These are phyloP conservation scores for Lyophyllum atratum DNA, from an alignment of 768 basidiomycete species.

Conservation along the genomic window DNA sequence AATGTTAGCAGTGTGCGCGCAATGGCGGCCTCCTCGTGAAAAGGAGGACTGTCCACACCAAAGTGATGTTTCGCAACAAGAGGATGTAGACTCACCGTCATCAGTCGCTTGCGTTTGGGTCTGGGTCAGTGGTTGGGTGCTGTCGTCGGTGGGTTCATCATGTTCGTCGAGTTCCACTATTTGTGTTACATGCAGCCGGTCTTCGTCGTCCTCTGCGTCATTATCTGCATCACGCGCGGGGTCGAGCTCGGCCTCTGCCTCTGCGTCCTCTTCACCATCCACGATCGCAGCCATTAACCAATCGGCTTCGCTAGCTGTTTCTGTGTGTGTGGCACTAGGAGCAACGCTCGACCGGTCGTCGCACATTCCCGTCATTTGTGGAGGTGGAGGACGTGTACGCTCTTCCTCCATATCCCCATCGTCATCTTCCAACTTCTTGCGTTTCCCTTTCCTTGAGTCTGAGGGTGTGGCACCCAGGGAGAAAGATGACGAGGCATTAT, in stretches of 20 bases:
- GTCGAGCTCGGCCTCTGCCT: conserved; percentile 42
- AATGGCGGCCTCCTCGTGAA: conserved; percentile 41
- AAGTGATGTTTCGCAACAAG: conserved; percentile 32
- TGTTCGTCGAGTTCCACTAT: conserved; percentile 39
- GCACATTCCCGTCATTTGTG: conserved; percentile 45
- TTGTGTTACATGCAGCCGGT: conserved; percentile 44
- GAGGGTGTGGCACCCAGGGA: conserved; percentile 49
- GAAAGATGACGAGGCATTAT: conserved; percentile 53
- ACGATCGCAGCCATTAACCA: conserved; percentile 90
- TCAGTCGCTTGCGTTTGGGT: conserved; percentile 24
- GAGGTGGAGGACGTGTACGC: conserved; percentile 67
- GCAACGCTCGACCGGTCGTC: conserved; percentile 61
- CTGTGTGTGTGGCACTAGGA: conserved; percentile 64
- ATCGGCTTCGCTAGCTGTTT: conserved; percentile 78
- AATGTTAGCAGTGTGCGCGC: conserved; percentile 64
- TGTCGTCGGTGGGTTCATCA: conserved; percentile 21
- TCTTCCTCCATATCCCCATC: conserved; percentile 79
- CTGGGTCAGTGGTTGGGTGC: conserved; percentile 10
- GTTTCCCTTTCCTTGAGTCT: conserved; percentile 76
- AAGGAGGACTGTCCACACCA: conserved; percentile 51
- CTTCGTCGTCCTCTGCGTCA: conserved; percentile 41
- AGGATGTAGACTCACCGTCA: conserved; percentile 56
- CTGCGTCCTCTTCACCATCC: conserved; percentile 66
- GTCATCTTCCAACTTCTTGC: conserved; percentile 89
- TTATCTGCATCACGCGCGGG: conserved; percentile 36